Conservation (phyloP, 2,329 filamentous ascomycete genomes). For the Xylariales sp. region DNA sequence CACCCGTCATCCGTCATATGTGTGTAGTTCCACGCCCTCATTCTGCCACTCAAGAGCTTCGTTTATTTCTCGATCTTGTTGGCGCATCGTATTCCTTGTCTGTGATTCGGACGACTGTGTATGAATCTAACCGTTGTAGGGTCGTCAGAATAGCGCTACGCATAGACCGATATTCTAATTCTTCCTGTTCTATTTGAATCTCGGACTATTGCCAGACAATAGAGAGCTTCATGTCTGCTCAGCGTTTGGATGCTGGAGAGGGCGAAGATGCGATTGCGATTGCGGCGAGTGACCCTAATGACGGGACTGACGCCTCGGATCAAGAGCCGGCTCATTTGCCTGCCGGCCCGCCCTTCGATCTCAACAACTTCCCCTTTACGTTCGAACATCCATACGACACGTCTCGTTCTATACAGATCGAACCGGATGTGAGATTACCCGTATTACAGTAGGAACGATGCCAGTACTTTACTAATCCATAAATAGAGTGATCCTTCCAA, state of each 20-base stretch:
- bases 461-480: conserved; percentile 15
- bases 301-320: not conserved
- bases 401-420: conserved; percentile 36
- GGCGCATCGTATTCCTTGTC: not conserved
- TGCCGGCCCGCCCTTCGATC: conserved; percentile 28
- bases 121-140: not conserved
- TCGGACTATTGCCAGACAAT: not conserved
- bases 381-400: conserved; percentile 38
- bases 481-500: conserved; percentile 35
- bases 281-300: not conserved
- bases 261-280: conserved; percentile 13
- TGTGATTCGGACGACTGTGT: not conserved
- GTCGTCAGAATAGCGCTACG: not conserved
- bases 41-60: conserved; percentile 1
- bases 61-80: conserved; percentile 2
- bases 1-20: not conserved
- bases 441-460: not conserved
- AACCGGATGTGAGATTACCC: conserved; percentile 35
- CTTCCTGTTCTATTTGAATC: not conserved
- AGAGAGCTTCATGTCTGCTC: conserved; percentile 31
- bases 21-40: conserved; percentile 16
- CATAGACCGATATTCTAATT: not conserved
- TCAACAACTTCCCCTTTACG: conserved; percentile 41
- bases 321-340: conserved; percentile 7
- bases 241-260: conserved; percentile 1